phyloP scores from a whole-genome alignment of 768 basidiomycete genomes.

The Lentinula edodes region DNA sequence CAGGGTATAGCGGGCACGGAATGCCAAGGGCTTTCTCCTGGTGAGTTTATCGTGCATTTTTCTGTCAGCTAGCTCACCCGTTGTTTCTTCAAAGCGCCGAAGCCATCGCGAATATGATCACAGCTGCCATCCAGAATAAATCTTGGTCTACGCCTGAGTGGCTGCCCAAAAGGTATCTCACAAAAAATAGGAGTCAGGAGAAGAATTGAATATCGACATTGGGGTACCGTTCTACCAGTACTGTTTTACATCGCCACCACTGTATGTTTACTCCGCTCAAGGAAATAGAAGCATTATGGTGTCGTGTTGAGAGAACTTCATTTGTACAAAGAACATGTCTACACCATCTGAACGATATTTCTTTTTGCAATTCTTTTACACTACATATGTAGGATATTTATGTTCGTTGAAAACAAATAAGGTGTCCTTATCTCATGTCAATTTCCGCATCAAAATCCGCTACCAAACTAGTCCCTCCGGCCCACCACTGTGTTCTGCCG shows the following conservation, averaged over 20 bases:
- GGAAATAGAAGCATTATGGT: not conserved
- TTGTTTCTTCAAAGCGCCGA: constrained; percentile 43
- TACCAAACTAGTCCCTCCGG: not conserved
- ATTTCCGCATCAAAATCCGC: not conserved
- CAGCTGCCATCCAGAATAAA: constrained; percentile 35
- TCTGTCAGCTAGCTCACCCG: constrained; percentile 19
- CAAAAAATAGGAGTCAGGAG: constrained; percentile 28
- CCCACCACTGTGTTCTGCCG: not conserved
- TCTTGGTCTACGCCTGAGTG: constrained; percentile 55
- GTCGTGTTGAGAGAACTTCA: too few relatives aligned
- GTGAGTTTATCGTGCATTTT: constrained; percentile 46
- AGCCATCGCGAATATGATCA: constrained; percentile 53
- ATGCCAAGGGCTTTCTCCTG: constrained; percentile 76
- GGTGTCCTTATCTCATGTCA: not conserved
- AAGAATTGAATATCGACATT: not conserved
- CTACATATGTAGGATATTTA: not conserved
- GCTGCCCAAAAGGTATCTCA: constrained; percentile 55
- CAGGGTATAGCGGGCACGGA: constrained; percentile 73
- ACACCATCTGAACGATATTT: too few relatives aligned
- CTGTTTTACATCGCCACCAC: not conserved
- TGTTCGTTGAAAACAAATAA: not conserved
- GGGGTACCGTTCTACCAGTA: not conserved
- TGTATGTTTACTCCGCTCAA: not conserved
- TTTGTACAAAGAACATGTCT: too few relatives aligned
- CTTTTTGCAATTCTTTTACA: too few relatives aligned